Evolutionary conservation across 2,329 filamentous ascomycete species (phyloP), one percentile per base, ranked within the genome.

Genomic region (Juglanconis oblonga): DNA sequence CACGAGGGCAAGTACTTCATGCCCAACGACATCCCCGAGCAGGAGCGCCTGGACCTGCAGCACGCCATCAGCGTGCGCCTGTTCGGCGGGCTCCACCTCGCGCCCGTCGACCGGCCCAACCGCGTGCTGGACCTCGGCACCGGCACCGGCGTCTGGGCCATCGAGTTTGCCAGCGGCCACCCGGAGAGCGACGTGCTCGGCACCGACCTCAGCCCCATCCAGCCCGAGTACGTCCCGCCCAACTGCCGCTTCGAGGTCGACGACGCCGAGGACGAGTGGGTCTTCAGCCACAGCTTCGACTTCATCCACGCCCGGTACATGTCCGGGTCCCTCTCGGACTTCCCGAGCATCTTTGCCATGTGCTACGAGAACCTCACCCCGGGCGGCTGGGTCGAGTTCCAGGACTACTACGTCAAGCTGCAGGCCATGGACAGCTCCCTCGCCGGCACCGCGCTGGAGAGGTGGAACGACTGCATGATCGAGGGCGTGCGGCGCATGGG

Each of bases 121-220:
- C 51, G 62, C 13, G 67, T 71, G 31, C 61, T 71, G 24, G 69
- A 71, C 51, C 38, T 70, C 14, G 69, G 69, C 40, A 71, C 69
- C 1, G 69, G 66, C 6, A 68, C 67, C 5, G 68, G 68, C 10
- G 66, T 68, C 50, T 70, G 67, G 67, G 67, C 66, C 35, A 66
- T 68, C 32, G 68, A 70, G 33, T 68, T 66, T 52, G 65, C 65
- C 10, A 56, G 55, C n/a, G 58, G 64, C 47, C 57, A 69, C 40
- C 66, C 67, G 8, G 58, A 66, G 40, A 54, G 64, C n/a, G 57
- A 66, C 42, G 66, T 69, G 5, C 48, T 67, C 29, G 67, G 67
- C 8, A 67, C 64, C 3, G 67, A 69, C 38, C 59, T 69, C 11
- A 66, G 64, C 17, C 65, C 66, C n/a, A 68, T 68, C 36, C 66